Base-by-base conservation (phyloP, 192 early-diverging fungal species). In the Dissophora ornata region DNA sequence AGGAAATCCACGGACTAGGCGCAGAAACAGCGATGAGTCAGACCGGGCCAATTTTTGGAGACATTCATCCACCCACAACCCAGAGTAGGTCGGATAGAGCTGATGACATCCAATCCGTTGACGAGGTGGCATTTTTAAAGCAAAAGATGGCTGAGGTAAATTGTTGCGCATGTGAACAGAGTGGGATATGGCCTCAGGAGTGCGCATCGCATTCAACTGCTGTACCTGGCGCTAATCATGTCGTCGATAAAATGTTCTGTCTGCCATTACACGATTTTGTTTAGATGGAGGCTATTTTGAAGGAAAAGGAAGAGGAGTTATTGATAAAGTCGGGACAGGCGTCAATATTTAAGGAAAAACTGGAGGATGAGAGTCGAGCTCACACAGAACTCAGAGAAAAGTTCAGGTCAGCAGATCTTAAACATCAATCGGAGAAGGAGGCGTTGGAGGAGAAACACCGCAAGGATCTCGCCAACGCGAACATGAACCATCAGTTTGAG, bases 401-500 rank as follows among this genome's bases (percentile, higher is more conserved):
- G 24, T 44, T 33, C 22, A 59, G 26, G 41, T 2, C 19, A 3
- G 29, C 49, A 1, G 45, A 64, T 30, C 13, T 46, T 3, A 60
- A 58, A 33, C 29, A 65, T 40, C 54, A 51, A 36, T 13, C 54
- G 3, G 62, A 74, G 11, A 58, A 34, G 6, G 16, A 33, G 13
- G n/a, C 49, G 1, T 18, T 65, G 42, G 40, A 47, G 24, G 62
- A 74, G 21, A 58, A 74, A 16, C 32, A 53, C 26, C 47, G 28
- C 0, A 59, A 45, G 41, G 70, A 65, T 7, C 48, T 74, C 12
- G 48, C 24, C 5, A 74, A 74, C 28, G 28, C 46, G 0, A 52
- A 65, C 12, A 57, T 74, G 38, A 33, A 41, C 40, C 70, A 65
- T 41, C 62, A 65, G 21, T 74, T 74, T 45, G 70, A 64, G 22